Percentiles rank a stretch among this genome's conserved stretches.
Evolutionary conservation across 495 filamentous ascomycete genomes (phyloP).

Genomic region (Chaetomium cochliodes): DNA sequence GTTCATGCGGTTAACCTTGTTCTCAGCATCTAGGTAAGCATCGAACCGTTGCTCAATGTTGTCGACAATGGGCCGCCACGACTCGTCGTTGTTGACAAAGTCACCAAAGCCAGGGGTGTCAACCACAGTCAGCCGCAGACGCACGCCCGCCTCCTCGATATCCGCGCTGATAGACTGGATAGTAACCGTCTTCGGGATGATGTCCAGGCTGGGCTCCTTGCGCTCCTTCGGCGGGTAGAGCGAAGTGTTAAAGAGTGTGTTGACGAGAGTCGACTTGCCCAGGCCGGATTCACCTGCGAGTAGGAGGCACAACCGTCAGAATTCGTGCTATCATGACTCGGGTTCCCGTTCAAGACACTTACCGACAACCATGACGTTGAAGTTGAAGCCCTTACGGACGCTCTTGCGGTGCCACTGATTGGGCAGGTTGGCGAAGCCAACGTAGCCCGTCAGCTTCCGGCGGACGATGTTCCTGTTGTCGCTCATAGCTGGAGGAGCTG

Average conservation of each 20-base stretch:
- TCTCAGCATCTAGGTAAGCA: conserved; percentile 96
- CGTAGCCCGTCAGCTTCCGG: conserved; percentile 96
- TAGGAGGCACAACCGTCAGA: background rate
- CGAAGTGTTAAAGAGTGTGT: conserved; percentile 99
- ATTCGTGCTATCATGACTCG: conserved; percentile 20
- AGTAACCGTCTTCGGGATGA: conserved; percentile 97
- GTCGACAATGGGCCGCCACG: conserved; percentile 97
- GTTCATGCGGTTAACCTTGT: conserved; percentile 99
- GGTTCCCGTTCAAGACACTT: conserved; percentile 34
- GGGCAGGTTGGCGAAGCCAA: conserved; percentile 96
- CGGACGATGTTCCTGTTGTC: conserved; percentile 98
- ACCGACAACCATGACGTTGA: conserved; percentile 99
- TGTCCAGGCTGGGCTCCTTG: conserved; percentile 93
- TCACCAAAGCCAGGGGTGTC: conserved; percentile 98
- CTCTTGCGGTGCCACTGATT: conserved; percentile 99
- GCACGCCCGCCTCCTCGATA: conserved; percentile 98
- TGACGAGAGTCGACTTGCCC: conserved; percentile 98
- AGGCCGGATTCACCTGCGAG: conserved; percentile 91
- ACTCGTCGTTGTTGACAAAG: conserved; percentile 99
- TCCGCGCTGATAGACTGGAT: conserved; percentile 99
- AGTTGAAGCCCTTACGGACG: conserved; percentile 99
- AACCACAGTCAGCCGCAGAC: conserved; percentile 93
- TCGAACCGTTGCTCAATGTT: conserved; percentile 99
- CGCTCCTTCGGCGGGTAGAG: conserved; percentile 98
- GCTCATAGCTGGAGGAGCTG: conserved; percentile 69